These are phyloP conservation scores for Tolypocladium amazonense DNA, from an alignment of 2,329 filamentous ascomycete species.

Conservation along the genomic window DNA sequence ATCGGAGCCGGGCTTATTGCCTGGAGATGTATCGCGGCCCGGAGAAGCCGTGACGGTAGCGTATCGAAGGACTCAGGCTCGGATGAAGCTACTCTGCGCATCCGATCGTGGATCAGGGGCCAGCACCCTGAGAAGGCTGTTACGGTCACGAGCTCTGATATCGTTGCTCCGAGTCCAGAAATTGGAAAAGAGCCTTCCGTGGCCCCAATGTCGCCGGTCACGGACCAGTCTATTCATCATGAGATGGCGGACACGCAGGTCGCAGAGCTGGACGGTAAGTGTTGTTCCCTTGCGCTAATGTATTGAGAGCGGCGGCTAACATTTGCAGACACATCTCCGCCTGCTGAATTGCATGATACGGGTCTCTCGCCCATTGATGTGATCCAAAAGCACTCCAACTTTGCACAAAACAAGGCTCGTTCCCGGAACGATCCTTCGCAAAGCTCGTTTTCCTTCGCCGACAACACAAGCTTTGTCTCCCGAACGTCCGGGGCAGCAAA, in stretches of 20 bases:
- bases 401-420: conserved; percentile 7
- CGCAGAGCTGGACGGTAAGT: conserved; percentile 37
- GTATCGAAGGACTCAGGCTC: conserved; percentile 27
- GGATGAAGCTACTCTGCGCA: conserved; percentile 35
- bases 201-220: background rate
- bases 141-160: conserved; percentile 33
- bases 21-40: conserved; percentile 40
- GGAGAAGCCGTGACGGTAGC: conserved; percentile 18
- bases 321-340: conserved; percentile 30
- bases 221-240: conserved; percentile 6
- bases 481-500: conserved; percentile 11
- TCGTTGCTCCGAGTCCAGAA: conserved; percentile 27
- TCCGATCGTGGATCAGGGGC: conserved; percentile 42
- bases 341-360: conserved; percentile 34
- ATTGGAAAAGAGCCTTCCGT: conserved; percentile 22
- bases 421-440: conserved; percentile 7
- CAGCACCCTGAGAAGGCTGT: conserved; percentile 31
- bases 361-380: conserved; percentile 27
- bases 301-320: background rate
- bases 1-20: conserved; percentile 29
- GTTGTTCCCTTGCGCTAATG: background rate
- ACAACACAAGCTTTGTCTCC: conserved; percentile 17
- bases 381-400: conserved; percentile 22
- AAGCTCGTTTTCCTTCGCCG: conserved; percentile 12
- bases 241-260: conserved; percentile 34